Percentiles rank a stretch among this genome's conserved stretches.
phyloP scores from a whole-genome alignment of 23 red algal species.

The Gracilaria caudata region DNA sequence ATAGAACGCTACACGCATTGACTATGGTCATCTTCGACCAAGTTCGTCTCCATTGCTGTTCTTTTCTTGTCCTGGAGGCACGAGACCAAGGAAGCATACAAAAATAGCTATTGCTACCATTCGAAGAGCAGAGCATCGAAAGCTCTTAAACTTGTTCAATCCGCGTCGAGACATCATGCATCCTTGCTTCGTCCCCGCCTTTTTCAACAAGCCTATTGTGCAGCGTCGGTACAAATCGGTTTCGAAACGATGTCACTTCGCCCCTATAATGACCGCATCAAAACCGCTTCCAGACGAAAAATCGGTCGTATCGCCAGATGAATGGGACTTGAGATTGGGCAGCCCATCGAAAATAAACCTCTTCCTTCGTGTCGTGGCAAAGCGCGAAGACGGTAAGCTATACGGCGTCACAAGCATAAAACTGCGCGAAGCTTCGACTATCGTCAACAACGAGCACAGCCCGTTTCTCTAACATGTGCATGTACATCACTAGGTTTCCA shows the following conservation, averaged over 20 bases:
- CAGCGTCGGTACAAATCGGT: not conserved
- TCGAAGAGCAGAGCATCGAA: not conserved
- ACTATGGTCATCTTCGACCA: too few species aligned
- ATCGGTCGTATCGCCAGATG: conserved; percentile 20
- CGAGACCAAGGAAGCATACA: too few species aligned
- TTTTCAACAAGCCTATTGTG: not conserved
- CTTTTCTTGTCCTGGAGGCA: too few species aligned
- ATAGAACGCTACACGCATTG: too few species aligned
- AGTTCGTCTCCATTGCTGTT: too few species aligned
- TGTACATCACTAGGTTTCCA: conserved; percentile 59
- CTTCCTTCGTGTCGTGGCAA: conserved; percentile 84
- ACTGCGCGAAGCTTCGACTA: not conserved
- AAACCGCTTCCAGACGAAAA: conserved; percentile 35
- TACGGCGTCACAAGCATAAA: not conserved
- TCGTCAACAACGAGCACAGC: not conserved
- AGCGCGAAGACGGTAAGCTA: conserved; percentile 78
- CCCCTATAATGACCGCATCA: conserved; percentile 11
- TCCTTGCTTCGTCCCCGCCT: not conserved
- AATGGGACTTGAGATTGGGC: conserved; percentile 73
- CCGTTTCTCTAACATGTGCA: not conserved
- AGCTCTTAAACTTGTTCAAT: not conserved
- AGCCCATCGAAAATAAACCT: conserved; percentile 96
- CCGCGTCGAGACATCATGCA: not conserved
- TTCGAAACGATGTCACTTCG: not conserved
- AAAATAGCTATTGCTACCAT: too few species aligned